Base-by-base conservation (phyloP, 331 rosid genomes). In the Cydonia oblonga region DNA sequence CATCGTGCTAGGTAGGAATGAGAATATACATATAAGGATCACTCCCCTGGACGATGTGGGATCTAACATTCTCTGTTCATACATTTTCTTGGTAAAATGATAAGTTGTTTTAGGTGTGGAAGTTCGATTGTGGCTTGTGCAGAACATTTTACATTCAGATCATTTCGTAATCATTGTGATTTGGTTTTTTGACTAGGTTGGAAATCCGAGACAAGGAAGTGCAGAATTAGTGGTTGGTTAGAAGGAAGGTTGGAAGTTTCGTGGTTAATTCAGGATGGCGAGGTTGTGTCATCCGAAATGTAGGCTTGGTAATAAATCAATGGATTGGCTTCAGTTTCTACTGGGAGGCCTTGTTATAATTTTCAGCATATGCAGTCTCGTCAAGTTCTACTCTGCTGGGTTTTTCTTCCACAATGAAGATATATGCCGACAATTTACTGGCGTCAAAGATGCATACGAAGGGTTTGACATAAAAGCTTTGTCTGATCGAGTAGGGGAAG, bases 331-430 rank as follows among this genome's bases (percentile, higher is more conserved):
- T 26, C 97, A 93, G 77, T 67, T 91, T 28, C 60, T 83, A 8
- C 59, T 91, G 65, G 96, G 97, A 70, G 89, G 88, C 6, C 77
- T 88, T 58, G 96, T 91, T n/a, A 78, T 89, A 74, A 28, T 83
- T 26, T 85, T 91, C 19, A 86, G 96, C 81, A 49, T 84, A 59
- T 78, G 83, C 53, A 86, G 91, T 66, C 87, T 93, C 74, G 28
- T 79, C 9, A 84, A 76, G 70, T 91, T 91, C 85, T 89, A 93
- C 81, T 80, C 73, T 62, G 92, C 88, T 14, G 97, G 98, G 0
- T 80, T 93, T 76, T 88, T 93, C 86, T 42, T 81, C 58, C 82
- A 72, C 61, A 83, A 79, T 51, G 95, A 91, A 78, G 91, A 86
- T 28, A 75, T 83, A 14, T 93, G 93, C 81, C 78, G 70, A 4